Evolutionary conservation across 1,284 basidiomycete genomes (phyloP).

Genomic region (Ustilago sp.): DNA sequence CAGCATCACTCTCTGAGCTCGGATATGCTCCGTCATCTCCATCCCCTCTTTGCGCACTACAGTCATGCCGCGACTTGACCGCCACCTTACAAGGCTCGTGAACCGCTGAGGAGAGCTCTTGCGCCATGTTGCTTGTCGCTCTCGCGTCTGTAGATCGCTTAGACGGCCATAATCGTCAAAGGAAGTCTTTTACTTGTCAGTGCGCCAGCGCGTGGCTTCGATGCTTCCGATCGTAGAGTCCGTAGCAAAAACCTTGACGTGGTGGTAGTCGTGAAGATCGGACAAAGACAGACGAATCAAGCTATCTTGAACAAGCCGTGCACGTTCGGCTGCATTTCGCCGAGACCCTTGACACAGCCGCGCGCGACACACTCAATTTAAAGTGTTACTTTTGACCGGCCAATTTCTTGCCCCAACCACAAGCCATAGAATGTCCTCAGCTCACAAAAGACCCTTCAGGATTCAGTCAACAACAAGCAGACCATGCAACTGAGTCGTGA

Average conservation of each 20-base stretch:
- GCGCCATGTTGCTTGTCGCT: background rate
- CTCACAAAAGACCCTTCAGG: too few relatives aligned
- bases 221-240: background rate
- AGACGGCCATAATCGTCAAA: too few relatives aligned
- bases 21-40: slow-evolving; percentile 22
- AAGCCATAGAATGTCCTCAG: too few relatives aligned
- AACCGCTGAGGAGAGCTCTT: background rate
- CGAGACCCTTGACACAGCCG: background rate
- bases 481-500: too few relatives aligned
- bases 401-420: too few relatives aligned
- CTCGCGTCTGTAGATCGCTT: too few relatives aligned
- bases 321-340: background rate
- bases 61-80: background rate
- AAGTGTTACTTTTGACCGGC: slow-evolving; percentile 6
- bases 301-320: background rate
- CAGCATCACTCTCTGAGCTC: slow-evolving; percentile 36
- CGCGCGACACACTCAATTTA: background rate
- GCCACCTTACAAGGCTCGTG: too few relatives aligned
- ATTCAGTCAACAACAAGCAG: too few relatives aligned
- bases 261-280: background rate
- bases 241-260: background rate
- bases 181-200: background rate
- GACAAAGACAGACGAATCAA: background rate
- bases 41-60: background rate
- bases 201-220: background rate